Evolutionary conservation across 495 filamentous ascomycete genomes (phyloP).

Genomic region (Stereocaulon alpinum): DNA sequence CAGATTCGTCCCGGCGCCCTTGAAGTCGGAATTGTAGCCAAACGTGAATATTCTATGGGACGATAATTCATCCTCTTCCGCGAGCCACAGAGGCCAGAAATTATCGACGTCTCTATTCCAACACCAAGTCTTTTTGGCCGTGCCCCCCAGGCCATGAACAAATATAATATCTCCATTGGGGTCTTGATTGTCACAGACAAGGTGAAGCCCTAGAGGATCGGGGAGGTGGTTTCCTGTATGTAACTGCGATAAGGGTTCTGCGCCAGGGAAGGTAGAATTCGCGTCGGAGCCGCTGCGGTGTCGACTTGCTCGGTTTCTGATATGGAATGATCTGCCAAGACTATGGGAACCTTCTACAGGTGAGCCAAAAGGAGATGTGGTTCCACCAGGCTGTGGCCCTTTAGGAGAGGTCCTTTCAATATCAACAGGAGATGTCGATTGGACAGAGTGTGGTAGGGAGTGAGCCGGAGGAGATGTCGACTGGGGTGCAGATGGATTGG

Average conservation of each 20-base stretch:
- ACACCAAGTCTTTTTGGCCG: conserved; percentile 27
- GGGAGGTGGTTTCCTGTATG: not conserved
- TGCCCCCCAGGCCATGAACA: conserved; percentile 30
- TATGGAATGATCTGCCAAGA: not conserved
- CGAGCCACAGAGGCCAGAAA: conserved; percentile 30
- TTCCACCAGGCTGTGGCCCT: too few species aligned
- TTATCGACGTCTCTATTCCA: conserved; percentile 20
- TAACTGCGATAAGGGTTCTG: not conserved
- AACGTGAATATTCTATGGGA: conserved; percentile 26
- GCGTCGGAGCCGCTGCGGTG: not conserved
- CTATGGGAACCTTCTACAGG: too few species aligned
- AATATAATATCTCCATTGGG: conserved; percentile 22
- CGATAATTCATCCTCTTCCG: conserved; percentile 22
- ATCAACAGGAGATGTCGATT: not conserved
- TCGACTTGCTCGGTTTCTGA: not conserved
- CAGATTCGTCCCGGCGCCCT: conserved; percentile 2
- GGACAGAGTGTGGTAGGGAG: not conserved
- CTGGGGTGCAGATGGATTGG: not conserved
- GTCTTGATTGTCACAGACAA: not conserved
- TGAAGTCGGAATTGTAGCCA: conserved; percentile 28
- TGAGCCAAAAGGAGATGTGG: too few species aligned
- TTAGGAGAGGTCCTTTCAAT: too few species aligned
- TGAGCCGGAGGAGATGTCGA: not conserved
- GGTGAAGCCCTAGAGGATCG: conserved; percentile 6
- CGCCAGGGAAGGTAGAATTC: not conserved